Evolutionary conservation across 495 filamentous ascomycete species (phyloP), one percentile per base, ranked within the genome.

Genomic region (Tricharina praecox): DNA sequence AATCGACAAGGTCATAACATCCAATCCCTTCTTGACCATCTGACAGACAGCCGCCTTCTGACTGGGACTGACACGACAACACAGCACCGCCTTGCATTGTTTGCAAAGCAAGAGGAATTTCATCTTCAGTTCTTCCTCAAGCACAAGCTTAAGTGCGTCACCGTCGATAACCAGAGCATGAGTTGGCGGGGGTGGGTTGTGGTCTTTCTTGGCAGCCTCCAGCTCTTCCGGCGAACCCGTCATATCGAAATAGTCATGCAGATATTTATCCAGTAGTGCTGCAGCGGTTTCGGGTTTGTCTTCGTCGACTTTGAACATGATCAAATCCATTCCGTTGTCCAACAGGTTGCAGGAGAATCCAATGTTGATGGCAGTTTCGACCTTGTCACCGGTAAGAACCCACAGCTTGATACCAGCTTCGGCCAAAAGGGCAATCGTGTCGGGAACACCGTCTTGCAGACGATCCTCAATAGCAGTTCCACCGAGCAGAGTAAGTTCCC

Each of bases 361-460:
- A 63, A 99, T 99, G 64, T 99, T 99, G 74, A 99, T 96, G 34
- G 92, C 92, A 39, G 92, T 99, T 64, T 96, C 92, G 39, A 96
- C 88, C 66, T 95, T 99, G 68, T 99, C 92, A 47, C 92, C 92
- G 25, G 92, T 99, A 37, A 99, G 68, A 48, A 99, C 92, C 92
- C 92, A 99, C n/a, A 99, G 75, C 61, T 99, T 99, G 65, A 99
- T 95, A 50, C 92, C 92, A 41, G 92, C 92, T 49, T 85, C 78
- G 32, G 80, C 88, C 45, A 99, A 77, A 40, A 99, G 66, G 47
- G 81, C 82, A 53, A 99, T 99, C 2, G 92, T 88, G 56, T 95
- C 92, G 8, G 92, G 92, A 11, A 99, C 92, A 51, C 90, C 92
- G 54, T 96, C 90, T 63, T 99, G 92, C 35, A 99, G 69, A 62